Evolutionary conservation across 768 basidiomycete species (phyloP), one percentile per base, ranked within the genome.

Genomic region (Candolleomyces eurysporus): DNA sequence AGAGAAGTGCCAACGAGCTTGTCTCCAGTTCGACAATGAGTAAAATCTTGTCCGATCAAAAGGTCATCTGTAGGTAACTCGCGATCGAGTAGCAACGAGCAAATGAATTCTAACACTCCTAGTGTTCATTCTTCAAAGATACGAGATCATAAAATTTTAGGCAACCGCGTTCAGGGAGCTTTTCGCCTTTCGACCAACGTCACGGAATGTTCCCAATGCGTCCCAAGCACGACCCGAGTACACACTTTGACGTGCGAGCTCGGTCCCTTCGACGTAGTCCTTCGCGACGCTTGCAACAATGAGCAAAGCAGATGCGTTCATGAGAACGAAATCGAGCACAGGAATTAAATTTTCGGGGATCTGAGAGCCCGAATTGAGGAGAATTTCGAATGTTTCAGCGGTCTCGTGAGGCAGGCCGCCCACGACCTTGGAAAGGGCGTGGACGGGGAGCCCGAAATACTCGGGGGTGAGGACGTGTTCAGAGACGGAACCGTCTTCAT

Each of bases 241-340:
- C 8, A 90, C 70, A 48, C 87, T 84, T 67, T 84, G 78, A 65
- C 81, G 76, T 26, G 92, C 95, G 64, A 90, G 66, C 61, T 76
- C 73, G 0, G 90, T 86, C 2, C 94, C 95, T 17, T 93, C 82
- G 66, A 81, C 81, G 69, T 83, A 93, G 67, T 85, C 82, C 39
- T 71, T 71, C 21, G 90, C 94, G 49, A 89, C 60, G 5, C 94
- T 94, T 6, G 92, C 87, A 4, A 98, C 86, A 30, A 95, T 87
- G 48, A 99, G 76, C 60, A 98, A 72, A 14, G 94, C 96, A 5
- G 94, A 88, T 3, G 96, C 85, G 68, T 99, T 98, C 76, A 98
- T 76, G 61, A 95, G 75, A 62, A 98, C 92, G 71, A 95, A 98
- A 68, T 97, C 88, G 53, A 87, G 74, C 42, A 96, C 82, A 0